Conservation (phyloP, 495 filamentous ascomycete genomes). For the Aspergillus sclerotiicarbonarius region DNA sequence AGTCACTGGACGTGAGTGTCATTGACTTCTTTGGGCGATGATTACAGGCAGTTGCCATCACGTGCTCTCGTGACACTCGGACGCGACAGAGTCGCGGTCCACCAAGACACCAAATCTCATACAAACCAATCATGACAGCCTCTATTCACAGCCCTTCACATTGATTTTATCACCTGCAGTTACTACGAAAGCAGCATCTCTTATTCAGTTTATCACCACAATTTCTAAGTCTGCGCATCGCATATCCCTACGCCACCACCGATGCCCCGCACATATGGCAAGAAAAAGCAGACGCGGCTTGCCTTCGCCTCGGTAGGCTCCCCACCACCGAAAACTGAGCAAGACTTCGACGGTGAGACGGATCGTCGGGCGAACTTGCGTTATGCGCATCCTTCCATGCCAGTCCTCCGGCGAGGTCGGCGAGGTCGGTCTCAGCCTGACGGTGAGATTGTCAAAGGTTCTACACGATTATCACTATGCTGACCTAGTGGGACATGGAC, state of each 20-base stretch:
- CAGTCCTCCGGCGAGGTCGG: constrained; percentile 23
- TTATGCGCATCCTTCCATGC: constrained; percentile 37
- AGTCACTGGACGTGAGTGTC: too few species aligned
- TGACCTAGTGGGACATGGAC: neutral
- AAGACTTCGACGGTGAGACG: constrained; percentile 12
- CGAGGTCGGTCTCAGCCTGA: constrained; percentile 1
- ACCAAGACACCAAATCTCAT: neutral
- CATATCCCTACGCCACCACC: constrained; percentile 10
- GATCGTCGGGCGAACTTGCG: constrained; percentile 37
- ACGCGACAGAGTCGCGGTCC: constrained; percentile 22
- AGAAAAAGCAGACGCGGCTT: constrained; percentile 49
- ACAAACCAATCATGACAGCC: neutral
- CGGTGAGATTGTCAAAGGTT: neutral
- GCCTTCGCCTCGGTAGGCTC: constrained; percentile 37
- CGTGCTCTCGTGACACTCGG: constrained; percentile 23
- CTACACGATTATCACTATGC: neutral
- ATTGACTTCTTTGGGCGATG: neutral
- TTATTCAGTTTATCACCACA: neutral
- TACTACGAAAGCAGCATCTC: neutral
- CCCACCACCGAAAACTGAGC: constrained; percentile 12
- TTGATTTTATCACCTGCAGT: neutral
- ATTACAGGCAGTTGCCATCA: constrained; percentile 14
- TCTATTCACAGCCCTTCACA: neutral
- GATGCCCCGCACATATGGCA: constrained; percentile 42
- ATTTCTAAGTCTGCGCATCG: neutral